These are phyloP conservation scores for Rhodosporidiobolus sp. DNA, from an alignment of 768 basidiomycete genomes.

Conservation along the genomic window DNA sequence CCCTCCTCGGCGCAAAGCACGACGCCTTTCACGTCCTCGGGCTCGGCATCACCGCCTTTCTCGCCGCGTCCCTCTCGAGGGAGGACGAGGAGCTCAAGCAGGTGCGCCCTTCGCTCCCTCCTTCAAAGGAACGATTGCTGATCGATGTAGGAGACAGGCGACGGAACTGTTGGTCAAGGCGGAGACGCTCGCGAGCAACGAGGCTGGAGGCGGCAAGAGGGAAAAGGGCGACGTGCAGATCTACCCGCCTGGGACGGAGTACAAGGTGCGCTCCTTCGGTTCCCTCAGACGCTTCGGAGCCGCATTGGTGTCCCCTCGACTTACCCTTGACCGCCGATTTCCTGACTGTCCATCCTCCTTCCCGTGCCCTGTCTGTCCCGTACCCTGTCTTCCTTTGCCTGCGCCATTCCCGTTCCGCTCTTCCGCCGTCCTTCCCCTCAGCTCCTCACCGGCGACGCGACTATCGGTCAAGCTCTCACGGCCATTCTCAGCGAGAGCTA, in stretches of 20 bases:
- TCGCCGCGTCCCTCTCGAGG: constrained; percentile 17
- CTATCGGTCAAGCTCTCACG: constrained; percentile 23
- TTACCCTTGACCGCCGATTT: too few relatives aligned
- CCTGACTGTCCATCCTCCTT: too few relatives aligned
- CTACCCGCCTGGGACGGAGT: constrained; percentile 25
- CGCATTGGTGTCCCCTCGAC: too few relatives aligned
- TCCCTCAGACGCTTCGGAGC: too few relatives aligned
- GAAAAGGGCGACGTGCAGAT: constrained; percentile 2
- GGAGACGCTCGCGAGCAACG: constrained; percentile 6
- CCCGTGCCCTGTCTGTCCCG: too few relatives aligned
- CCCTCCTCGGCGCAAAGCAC: background rate
- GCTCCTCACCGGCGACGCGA: constrained; percentile 25
- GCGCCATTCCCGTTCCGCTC: background rate
- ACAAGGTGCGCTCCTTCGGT: constrained; percentile 36
- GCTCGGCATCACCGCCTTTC: constrained; percentile 21
- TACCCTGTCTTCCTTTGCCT: background rate
- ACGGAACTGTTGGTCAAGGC: constrained; percentile 22
- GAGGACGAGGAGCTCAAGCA: constrained; percentile 29
- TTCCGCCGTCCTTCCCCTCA: background rate
- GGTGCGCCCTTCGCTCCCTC: background rate
- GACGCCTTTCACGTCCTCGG: constrained; percentile 15
- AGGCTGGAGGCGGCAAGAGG: constrained; percentile 8
- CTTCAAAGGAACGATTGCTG: too few relatives aligned
- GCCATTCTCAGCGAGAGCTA: constrained; percentile 31
- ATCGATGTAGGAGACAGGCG: background rate